Conservation (phyloP, 1,139 yeast genomes). For the Debaryomyces fabryi region DNA sequence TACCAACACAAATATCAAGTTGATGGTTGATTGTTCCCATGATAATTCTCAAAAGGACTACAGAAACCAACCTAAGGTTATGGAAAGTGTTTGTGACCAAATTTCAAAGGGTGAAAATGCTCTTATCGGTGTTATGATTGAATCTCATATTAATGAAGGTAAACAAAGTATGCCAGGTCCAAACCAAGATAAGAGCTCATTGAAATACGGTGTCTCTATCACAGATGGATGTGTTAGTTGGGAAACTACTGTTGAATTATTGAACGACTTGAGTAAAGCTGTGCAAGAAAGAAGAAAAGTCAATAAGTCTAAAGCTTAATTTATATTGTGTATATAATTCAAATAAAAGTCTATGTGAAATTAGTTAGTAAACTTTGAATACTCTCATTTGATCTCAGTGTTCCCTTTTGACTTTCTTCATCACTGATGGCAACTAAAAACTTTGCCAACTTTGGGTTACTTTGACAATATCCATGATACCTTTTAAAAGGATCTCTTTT, state of each 20-base stretch:
- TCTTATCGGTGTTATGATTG: constrained; percentile 94
- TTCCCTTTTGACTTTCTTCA: background rate
- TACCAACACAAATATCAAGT: constrained; percentile 47
- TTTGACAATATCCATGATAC: constrained; percentile 40
- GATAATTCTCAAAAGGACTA: constrained; percentile 94
- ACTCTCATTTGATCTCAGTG: background rate
- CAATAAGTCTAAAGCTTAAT: constrained; percentile 12
- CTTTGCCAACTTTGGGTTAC: constrained; percentile 27
- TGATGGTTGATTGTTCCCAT: constrained; percentile 97
- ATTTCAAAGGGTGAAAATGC: constrained; percentile 75
- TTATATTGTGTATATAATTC: constrained; percentile 1
- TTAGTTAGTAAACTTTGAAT: constrained; percentile 1
- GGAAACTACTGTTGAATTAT: constrained; percentile 85
- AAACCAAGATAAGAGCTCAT: constrained; percentile 62
- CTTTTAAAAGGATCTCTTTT: constrained; percentile 64
- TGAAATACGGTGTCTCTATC: constrained; percentile 94
- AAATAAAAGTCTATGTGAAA: constrained; percentile 3
- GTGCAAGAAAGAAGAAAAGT: constrained; percentile 73
- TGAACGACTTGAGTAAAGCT: constrained; percentile 76
- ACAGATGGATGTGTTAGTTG: constrained; percentile 96
- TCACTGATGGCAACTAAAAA: constrained; percentile 24
- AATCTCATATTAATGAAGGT: constrained; percentile 90
- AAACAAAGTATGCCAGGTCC: constrained; percentile 75
- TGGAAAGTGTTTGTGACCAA: constrained; percentile 78
- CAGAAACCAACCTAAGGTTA: constrained; percentile 92